phyloP scores from a whole-genome alignment of 2,329 filamentous ascomycete genomes.

The Neospermospora avenae region DNA sequence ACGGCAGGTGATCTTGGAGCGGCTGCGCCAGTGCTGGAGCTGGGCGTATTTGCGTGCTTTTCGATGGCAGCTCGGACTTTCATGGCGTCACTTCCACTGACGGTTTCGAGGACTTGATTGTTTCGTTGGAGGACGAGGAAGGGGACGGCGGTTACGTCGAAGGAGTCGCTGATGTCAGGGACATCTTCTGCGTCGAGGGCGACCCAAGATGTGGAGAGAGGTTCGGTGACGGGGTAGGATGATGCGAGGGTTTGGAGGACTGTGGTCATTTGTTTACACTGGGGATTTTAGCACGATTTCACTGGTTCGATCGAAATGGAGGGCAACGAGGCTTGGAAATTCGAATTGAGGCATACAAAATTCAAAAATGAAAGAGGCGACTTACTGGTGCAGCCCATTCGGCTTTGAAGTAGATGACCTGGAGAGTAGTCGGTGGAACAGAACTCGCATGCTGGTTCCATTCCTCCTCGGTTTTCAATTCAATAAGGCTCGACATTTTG shows the following conservation, averaged over 20 bases:
- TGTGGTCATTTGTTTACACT: constrained; percentile 85
- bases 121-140: constrained; percentile 81
- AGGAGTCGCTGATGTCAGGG: constrained; percentile 84
- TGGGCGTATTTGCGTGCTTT: constrained; percentile 54
- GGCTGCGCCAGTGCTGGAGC: background rate
- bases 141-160: constrained; percentile 92
- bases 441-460: constrained; percentile 68
- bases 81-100: constrained; percentile 85
- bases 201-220: constrained; percentile 74
- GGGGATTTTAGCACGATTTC: constrained; percentile 7
- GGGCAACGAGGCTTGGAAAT: background rate
- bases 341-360: background rate
- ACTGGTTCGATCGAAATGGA: background rate
- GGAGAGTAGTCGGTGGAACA: constrained; percentile 66
- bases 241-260: constrained; percentile 82
- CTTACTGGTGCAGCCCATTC: constrained; percentile 81
- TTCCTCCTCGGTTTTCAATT: constrained; percentile 69
- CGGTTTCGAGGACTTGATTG: constrained; percentile 73
- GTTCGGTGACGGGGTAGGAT: constrained; percentile 72
- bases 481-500: constrained; percentile 71
- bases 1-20: background rate
- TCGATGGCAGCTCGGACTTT: constrained; percentile 86
- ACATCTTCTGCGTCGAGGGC: constrained; percentile 93
- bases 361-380: background rate
- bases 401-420: constrained; percentile 91